Conservation (phyloP, 2,329 filamentous ascomycete species). For the Teratosphaeria zuluensis region DNA sequence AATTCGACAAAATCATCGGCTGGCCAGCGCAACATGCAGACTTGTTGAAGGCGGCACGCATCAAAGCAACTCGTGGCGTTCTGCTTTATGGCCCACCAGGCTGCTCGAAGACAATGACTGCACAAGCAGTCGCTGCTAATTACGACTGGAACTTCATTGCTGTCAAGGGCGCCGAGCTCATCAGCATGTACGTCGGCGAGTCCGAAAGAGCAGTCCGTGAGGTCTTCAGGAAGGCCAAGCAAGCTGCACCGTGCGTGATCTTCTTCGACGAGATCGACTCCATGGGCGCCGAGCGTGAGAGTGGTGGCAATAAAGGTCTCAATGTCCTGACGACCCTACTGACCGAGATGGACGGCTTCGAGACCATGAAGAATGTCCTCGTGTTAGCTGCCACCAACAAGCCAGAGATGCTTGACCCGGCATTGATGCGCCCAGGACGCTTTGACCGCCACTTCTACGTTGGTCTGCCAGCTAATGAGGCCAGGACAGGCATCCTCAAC, state of each 20-base stretch:
- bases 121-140: slow-evolving; percentile 84
- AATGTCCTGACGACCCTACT: slow-evolving; percentile 84
- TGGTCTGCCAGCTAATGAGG: slow-evolving; percentile 63
- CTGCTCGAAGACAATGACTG: slow-evolving; percentile 87
- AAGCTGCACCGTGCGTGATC: slow-evolving; percentile 83
- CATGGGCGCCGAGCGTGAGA: slow-evolving; percentile 53
- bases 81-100: slow-evolving; percentile 87
- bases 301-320: slow-evolving; percentile 45
- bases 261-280: slow-evolving; percentile 97
- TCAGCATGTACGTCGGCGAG: slow-evolving; percentile 96
- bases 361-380: slow-evolving; percentile 70
- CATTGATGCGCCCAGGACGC: slow-evolving; percentile 73
- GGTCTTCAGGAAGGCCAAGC: slow-evolving; percentile 73
- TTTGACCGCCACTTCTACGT: slow-evolving; percentile 83
- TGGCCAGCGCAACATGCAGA: slow-evolving; percentile 49
- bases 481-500: slow-evolving; percentile 65
- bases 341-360: slow-evolving; percentile 94
- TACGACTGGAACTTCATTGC: slow-evolving; percentile 88
- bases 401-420: slow-evolving; percentile 75
- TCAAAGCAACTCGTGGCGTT: slow-evolving; percentile 65
- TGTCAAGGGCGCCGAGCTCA: slow-evolving; percentile 84
- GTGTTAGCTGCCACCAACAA: slow-evolving; percentile 88
- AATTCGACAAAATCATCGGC: slow-evolving; percentile 48
- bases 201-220: slow-evolving; percentile 78
- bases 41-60: slow-evolving; percentile 40